Percentiles rank a stretch among this genome's conserved stretches.
These are phyloP conservation scores for Umbelopsis isabellina DNA, from an alignment of 192 early-diverging fungal genomes.

Conservation along the genomic window DNA sequence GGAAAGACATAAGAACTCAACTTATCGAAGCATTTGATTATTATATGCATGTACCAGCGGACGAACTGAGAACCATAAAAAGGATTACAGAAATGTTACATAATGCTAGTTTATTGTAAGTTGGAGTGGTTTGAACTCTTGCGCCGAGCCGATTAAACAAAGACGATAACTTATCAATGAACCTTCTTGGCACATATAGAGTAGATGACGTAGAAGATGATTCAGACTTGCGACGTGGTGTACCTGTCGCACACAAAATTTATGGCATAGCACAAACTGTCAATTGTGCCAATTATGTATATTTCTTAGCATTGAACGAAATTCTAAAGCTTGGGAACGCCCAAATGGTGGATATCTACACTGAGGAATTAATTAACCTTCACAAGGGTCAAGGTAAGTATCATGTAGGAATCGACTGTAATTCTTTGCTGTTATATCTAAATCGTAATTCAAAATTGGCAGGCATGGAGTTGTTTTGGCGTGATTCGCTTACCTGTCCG, in stretches of 20 bases:
- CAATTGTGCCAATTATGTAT: constrained; percentile 97
- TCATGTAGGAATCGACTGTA: not conserved
- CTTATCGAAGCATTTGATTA: constrained; percentile 90
- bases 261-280: constrained; percentile 93
- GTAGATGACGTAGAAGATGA: constrained; percentile 98
- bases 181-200: constrained; percentile 36
- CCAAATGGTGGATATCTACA: constrained; percentile 80
- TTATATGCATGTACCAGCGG: constrained; percentile 81
- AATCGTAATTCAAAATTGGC: not conserved
- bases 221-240: constrained; percentile 85
- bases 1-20: constrained; percentile 92
- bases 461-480: constrained; percentile 97
- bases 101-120: constrained; percentile 87
- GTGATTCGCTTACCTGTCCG: constrained; percentile 89
- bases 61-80: constrained; percentile 71
- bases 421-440: not conserved
- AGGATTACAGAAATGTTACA: constrained; percentile 94
- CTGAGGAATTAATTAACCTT: constrained; percentile 87
- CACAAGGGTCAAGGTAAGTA: constrained; percentile 81
- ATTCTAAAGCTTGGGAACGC: constrained; percentile 67
- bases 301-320: constrained; percentile 90
- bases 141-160: not conserved
- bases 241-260: constrained; percentile 94
- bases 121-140: not conserved
- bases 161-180: not conserved